Evolutionary conservation across 371 early-diverging fungal species (phyloP), one percentile per base, ranked within the genome.

Genomic region (Mortierella sp.): DNA sequence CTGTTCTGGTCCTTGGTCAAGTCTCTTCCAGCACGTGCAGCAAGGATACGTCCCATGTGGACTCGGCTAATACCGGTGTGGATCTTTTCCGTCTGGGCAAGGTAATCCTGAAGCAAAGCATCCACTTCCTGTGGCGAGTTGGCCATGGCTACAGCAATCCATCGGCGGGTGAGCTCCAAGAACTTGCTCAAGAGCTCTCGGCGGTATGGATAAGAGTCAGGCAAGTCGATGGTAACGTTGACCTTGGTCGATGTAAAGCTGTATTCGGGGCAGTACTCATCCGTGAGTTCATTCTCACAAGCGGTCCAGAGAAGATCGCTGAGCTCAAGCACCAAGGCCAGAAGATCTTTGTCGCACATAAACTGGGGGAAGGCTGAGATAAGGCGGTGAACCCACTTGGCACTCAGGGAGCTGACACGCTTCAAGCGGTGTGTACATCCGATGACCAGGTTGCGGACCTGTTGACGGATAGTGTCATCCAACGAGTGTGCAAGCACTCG

Each of bases 201-300:
- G 53, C 95, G 91, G 68, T 95, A 95, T 15, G 82, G 74, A 66
- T 90, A 90, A 0, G 92, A 91, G 74, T 95, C 95, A 2, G 94
- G 92, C 43, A 95, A 58, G 74, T 92, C 89, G 59, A 95, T 81
- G 15, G 92, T 91, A 7, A 95, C 87, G 28, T 81, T 83, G 14
- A 91, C 86, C 30, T 86, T 83, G 19, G 71, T 45, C 2, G 94
- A 93, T 0, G 89, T 89, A 68, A 93, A 95, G 57, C 87, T 87
- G 79, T 91, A 95, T 1, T 82, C 83, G 2, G 95, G 93, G 43
- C 84, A 92, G 70, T 93, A 94, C 83, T 93, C 93, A 62, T 93
- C 93, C 51, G 90, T 87, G 62, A 90, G 88, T 84, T 93, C 94
- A 11, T 91, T 91, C 72, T 93, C 92, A 64, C 95, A 95, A 62